Evolutionary conservation across 306 rosid genomes (phyloP), one percentile per base, ranked within the genome.

Genomic region (Rosa rugosa): DNA sequence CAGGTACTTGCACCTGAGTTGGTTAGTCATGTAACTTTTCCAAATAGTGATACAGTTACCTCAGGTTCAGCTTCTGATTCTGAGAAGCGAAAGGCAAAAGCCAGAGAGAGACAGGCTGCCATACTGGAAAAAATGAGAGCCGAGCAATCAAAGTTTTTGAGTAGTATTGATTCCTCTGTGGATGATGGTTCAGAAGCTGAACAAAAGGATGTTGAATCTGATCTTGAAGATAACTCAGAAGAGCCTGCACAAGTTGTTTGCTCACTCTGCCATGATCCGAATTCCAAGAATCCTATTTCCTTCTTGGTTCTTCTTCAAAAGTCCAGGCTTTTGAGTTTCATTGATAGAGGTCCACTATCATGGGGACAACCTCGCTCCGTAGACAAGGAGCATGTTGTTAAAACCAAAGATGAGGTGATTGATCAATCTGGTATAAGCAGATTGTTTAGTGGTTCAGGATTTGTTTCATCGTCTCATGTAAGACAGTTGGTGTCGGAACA

Each of bases 71-170:
- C 83, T 64, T 91, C 98, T 51, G 98, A 93, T 59, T 78, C 87
- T 20, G 99, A 96, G 85, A 96, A 89, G 85, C 92, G 96, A 85
- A 96, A 91, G 89, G 94, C 91, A 78, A 96, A 93, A 85, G 98
- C 97, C 66, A 90, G 98, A 81, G 97, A 91, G 88, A 91, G 89
- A 85, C 99, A 96, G 88, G 97, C 99, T 75, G 98, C 96, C 53
- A 85, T 96, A 70, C 74, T 96, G 91, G 98, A 88, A 79, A 96
- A 93, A 81, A 96, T 96, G 99, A 90, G 88, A 89, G 96, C 88
- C 22, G 96, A 91, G 45, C 98, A 96, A 77, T 88, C 90, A 17
- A 96, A 91, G 75, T 96, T 96, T 86, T 82, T 93, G 94, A 98
- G 97, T 14, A 91, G 88, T 69, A 59, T 89, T 67, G 92, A 88